Evolutionary conservation across 2,329 filamentous ascomycete genomes (phyloP).

Genomic region (Malbranchea zuffiana): DNA sequence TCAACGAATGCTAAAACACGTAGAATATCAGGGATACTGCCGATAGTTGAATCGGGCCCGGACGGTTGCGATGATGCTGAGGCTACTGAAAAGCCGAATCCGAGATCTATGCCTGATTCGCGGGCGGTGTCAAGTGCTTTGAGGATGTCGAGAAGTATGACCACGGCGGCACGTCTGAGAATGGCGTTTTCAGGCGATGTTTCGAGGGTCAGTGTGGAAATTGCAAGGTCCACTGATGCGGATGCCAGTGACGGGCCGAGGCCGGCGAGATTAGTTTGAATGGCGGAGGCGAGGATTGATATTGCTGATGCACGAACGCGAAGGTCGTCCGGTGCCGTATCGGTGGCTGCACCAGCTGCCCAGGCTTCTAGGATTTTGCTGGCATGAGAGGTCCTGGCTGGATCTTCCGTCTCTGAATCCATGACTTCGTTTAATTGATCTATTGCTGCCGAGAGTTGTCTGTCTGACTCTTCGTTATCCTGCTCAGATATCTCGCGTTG

Average conservation of each 20-base stretch:
- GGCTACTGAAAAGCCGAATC: conserved; percentile 31
- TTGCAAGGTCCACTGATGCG: conserved; percentile 30
- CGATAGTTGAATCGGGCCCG: conserved; percentile 20
- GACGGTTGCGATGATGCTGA: not conserved
- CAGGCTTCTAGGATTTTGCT: conserved; percentile 32
- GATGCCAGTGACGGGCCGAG: conserved; percentile 27
- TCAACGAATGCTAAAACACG: conserved; percentile 30
- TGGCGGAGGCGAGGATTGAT: conserved; percentile 33
- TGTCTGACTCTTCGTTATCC: conserved; percentile 20
- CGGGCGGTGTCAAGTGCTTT: conserved; percentile 30
- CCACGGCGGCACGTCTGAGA: conserved; percentile 31
- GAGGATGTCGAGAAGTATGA: conserved; percentile 32
- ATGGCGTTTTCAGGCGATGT: conserved; percentile 29
- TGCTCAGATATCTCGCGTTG: conserved; percentile 20
- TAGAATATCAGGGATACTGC: conserved; percentile 31
- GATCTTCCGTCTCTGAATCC: conserved; percentile 27
- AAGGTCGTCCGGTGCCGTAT: conserved; percentile 34
- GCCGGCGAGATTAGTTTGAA: conserved; percentile 31
- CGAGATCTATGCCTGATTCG: conserved; percentile 24
- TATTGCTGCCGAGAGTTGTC: conserved; percentile 12
- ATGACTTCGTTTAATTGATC: conserved; percentile 13
- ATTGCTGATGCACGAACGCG: conserved; percentile 34
- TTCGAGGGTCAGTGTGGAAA: conserved; percentile 31
- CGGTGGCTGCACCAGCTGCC: conserved; percentile 28
- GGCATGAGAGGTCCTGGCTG: conserved; percentile 25